phyloP scores from a whole-genome alignment of 768 basidiomycete genomes.

The Terana coerulea region DNA sequence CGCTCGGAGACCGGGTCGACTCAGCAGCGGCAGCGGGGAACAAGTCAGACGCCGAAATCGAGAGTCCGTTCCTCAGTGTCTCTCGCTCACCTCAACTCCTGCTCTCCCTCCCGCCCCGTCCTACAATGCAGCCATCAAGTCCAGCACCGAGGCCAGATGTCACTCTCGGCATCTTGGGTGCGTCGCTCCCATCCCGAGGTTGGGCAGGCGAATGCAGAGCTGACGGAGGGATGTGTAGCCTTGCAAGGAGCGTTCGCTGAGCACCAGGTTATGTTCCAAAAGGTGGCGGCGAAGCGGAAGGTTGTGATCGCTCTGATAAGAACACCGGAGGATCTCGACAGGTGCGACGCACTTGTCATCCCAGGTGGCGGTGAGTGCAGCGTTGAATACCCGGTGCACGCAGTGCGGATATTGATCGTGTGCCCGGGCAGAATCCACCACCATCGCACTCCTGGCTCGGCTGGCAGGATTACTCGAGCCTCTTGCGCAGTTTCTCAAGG shows the following conservation, averaged over 20 bases:
- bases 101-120: background rate
- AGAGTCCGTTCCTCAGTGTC: background rate
- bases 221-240: conserved; percentile 44
- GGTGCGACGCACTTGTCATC: conserved; percentile 84
- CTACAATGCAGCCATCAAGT: conserved; percentile 8
- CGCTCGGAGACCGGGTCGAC: background rate
- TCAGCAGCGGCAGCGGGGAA: background rate
- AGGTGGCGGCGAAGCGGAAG: conserved; percentile 42
- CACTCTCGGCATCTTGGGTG: conserved; percentile 15
- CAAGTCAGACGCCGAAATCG: background rate
- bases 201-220: background rate
- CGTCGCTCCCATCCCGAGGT: background rate
- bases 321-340: conserved; percentile 65
- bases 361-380: conserved; percentile 75
- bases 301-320: conserved; percentile 60
- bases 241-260: conserved; percentile 93
- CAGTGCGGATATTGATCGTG: background rate
- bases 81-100: background rate
- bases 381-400: background rate
- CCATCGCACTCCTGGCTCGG: conserved; percentile 76
- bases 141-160: conserved; percentile 11
- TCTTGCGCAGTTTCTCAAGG: conserved; percentile 64
- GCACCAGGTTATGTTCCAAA: conserved; percentile 70
- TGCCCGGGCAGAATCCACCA: conserved; percentile 71
- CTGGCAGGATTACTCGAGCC: conserved; percentile 79